Base-by-base conservation (phyloP, 495 filamentous ascomycete species). In the Aspergillus kassunensis region DNA sequence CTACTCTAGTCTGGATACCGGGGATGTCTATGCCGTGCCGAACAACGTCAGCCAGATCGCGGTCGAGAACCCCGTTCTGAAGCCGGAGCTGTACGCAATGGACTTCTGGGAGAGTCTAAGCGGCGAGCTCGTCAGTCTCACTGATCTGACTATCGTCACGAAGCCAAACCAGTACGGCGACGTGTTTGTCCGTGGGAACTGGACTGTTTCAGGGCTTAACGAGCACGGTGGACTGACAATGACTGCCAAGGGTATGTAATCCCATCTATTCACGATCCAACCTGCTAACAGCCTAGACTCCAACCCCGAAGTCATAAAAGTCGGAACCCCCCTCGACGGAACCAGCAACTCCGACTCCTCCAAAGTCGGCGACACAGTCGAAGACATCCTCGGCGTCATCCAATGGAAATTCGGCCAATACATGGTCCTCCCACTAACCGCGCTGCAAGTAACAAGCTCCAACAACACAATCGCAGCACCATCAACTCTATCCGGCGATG, bases 101-200 rank as follows among this genome's bases (percentile, higher is more conserved):
- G 82, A 85, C 60, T 86, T 85, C 57, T 86, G 82, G 82, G 76
- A 85, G 69, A 78, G 74, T 44, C 55, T 85, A 44, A 73, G 58
- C 47, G 81, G 82, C 16, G 81, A 84, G 58, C 56, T 81, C 23
- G 80, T 85, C 10, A 80, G 70, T 0, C 59, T 85, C 24, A 66
- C 65, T 44, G 70, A 57, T 2, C 69, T 82, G 3, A 69, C 51
- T 1, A 75, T 75, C 6, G 59, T 84, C 35, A 60, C 70, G 18
- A 70, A 67, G 47, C 73, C 80, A 4, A 84, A 79, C 54, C 69
- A 62, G 54, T 85, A 77, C 57, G 79, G 83, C 13, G 83, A 86
- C 47, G 77, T 77, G 5, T 86, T 81, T 80, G 78, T 84, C 8
- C 54, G 75, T 10, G 83, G 83, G 1, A 63, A 75, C 48, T 85